Percentiles rank a stretch among this genome's conserved stretches.
These are phyloP conservation scores for Primulina tabacum DNA, from an alignment of 257 asterid genomes.

Conservation along the genomic window DNA sequence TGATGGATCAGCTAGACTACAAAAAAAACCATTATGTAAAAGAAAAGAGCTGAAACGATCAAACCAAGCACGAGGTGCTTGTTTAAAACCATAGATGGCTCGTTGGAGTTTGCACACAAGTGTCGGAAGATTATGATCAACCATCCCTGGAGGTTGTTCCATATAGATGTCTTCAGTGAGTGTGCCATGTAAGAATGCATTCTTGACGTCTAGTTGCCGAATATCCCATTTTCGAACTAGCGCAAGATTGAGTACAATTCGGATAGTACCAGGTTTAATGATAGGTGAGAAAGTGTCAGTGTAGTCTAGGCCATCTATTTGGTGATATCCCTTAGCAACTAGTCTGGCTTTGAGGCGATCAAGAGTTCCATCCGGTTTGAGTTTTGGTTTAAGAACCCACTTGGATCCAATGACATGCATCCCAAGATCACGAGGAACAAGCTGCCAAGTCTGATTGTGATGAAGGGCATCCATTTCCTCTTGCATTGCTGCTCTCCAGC, in stretches of 20 bases:
- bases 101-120: not conserved
- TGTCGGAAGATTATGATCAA: not conserved
- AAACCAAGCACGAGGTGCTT: conserved; percentile 17
- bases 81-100: conserved; percentile 10
- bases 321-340: not conserved
- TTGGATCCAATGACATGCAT: not conserved
- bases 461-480: not conserved
- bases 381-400: not conserved
- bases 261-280: not conserved
- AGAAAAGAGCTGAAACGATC: not conserved
- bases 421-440: not conserved
- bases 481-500: not conserved
- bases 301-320: not conserved
- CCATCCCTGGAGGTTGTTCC: conserved; percentile 6
- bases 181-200: too few species aligned
- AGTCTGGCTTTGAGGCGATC: not conserved
- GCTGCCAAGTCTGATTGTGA: not conserved
- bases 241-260: not conserved
- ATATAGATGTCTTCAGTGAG: not conserved
- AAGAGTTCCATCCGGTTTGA: not conserved
- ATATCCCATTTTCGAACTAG: too few species aligned
- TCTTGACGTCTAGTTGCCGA: not conserved
- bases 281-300: not conserved
- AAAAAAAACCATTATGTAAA: not conserved
- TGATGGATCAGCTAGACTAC: not conserved